phyloP scores from a whole-genome alignment of 2,329 filamentous ascomycete genomes.

The Sclerotiophoma versabilis region DNA sequence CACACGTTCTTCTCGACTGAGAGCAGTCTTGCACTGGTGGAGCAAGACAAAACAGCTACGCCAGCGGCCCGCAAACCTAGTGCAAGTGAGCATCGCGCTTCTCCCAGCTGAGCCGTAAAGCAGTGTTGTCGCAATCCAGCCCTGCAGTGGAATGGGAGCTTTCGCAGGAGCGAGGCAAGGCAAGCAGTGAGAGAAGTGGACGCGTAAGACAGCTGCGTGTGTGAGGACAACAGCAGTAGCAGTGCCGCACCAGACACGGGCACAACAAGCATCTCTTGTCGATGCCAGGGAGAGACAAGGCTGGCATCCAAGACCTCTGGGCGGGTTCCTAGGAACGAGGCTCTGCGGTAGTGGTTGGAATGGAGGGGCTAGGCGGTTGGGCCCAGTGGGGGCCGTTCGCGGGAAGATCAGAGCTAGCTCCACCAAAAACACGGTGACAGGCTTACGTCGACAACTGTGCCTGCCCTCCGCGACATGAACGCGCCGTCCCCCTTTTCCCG shows the following conservation, averaged over 20 bases:
- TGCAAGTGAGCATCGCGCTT: too few relatives aligned
- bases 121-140: too few relatives aligned
- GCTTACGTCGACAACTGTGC: constrained; percentile 4
- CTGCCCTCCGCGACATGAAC: constrained; percentile 4
- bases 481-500: not conserved
- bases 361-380: constrained; percentile 5
- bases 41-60: too few relatives aligned
- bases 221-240: not conserved
- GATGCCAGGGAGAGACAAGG: not conserved
- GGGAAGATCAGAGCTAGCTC: constrained; percentile 11
- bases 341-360: constrained; percentile 1
- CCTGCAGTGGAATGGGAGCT: not conserved
- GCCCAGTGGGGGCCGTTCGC: not conserved
- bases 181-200: not conserved
- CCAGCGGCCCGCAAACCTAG: too few relatives aligned
- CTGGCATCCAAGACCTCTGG: not conserved
- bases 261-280: not conserved
- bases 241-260: not conserved
- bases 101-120: too few relatives aligned
- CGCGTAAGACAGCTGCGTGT: not conserved
- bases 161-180: not conserved
- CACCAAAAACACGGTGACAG: constrained; percentile 6
- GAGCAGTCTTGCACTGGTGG: too few relatives aligned
- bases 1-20: too few relatives aligned
- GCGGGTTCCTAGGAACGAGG: not conserved